A percentile compares a stretch with the other conserved stretches of the same genome.
Conservation (phyloP, 495 filamentous ascomycete species). For the Pseudoneurospora amorphoporcata region DNA sequence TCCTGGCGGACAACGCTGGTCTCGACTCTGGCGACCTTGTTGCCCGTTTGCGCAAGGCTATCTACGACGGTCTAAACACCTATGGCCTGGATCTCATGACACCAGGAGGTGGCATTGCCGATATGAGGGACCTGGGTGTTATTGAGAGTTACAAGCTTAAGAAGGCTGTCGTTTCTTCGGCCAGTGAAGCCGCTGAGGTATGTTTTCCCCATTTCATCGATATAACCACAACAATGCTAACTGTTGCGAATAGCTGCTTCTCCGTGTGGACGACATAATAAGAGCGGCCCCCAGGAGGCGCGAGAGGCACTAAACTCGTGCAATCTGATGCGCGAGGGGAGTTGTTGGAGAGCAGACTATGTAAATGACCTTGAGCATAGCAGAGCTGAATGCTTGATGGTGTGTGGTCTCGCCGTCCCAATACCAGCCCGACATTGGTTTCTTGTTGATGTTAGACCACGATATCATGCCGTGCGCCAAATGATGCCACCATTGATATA, state of each 20-base stretch:
- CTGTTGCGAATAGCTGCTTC: slow-evolving; percentile 14
- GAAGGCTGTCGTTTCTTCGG: slow-evolving; percentile 88
- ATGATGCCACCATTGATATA: not conserved
- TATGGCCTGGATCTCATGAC: slow-evolving; percentile 84
- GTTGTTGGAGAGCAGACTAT: not conserved
- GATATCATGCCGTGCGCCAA: not conserved
- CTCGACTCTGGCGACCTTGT: slow-evolving; percentile 92
- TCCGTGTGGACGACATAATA: slow-evolving; percentile 31
- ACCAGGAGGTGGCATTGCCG: slow-evolving; percentile 84
- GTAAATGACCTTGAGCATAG: not conserved
- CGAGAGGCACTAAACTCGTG: slow-evolving; percentile 17
- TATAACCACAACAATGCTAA: slow-evolving; percentile 6
- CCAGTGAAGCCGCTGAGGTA: slow-evolving; percentile 94
- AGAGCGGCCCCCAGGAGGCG: slow-evolving; percentile 28
- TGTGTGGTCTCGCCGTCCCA: not conserved
- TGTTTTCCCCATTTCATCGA: slow-evolving; percentile 16
- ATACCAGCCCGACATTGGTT: not conserved
- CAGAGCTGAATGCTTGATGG: not conserved
- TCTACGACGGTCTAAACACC: slow-evolving; percentile 86
- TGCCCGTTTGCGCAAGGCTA: slow-evolving; percentile 79
- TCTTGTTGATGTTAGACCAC: not conserved
- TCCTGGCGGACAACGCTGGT: slow-evolving; percentile 94
- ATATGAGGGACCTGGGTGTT: slow-evolving; percentile 93
- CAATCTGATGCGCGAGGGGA: not conserved
- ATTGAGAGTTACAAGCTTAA: slow-evolving; percentile 99